These are phyloP conservation scores for Symbiodinium natans DNA, from an alignment of 73 alveolate genomes.

Conservation along the genomic window DNA sequence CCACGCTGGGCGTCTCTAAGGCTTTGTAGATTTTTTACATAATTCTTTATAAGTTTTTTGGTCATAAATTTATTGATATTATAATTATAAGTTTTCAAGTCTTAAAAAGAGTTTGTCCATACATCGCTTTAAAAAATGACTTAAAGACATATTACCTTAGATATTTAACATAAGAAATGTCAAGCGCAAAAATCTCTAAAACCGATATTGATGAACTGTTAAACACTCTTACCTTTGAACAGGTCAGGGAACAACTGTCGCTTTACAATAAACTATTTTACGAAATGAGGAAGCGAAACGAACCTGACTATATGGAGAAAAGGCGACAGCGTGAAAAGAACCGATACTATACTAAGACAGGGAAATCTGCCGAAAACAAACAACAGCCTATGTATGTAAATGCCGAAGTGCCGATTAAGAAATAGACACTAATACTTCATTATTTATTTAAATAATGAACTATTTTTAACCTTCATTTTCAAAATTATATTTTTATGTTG, in stretches of 20 bases:
- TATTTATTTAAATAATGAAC: background rate
- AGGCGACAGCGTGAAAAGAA: background rate
- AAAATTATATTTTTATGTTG: too few species aligned
- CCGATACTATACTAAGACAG: background rate
- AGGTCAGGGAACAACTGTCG: background rate
- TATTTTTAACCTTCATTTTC: background rate
- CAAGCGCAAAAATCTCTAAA: background rate
- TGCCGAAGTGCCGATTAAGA: background rate
- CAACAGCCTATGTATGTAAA: background rate
- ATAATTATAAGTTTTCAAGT: background rate
- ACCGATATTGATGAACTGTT: background rate
- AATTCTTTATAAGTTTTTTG: constrained; percentile 23
- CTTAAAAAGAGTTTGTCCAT: background rate
- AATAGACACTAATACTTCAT: background rate
- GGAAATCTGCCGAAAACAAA: background rate
- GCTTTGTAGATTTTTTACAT: background rate
- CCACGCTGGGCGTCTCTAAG: constrained; percentile 1
- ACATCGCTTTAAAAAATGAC: background rate
- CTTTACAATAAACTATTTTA: background rate
- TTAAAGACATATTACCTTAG: background rate
- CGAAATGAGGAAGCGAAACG: background rate
- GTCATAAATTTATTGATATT: constrained; percentile 37
- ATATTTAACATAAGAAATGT: background rate
- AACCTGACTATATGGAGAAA: background rate
- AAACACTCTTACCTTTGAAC: background rate